Evolutionary conservation across 495 filamentous ascomycete genomes (phyloP).

Genomic region (Aspergillus taichungensis): DNA sequence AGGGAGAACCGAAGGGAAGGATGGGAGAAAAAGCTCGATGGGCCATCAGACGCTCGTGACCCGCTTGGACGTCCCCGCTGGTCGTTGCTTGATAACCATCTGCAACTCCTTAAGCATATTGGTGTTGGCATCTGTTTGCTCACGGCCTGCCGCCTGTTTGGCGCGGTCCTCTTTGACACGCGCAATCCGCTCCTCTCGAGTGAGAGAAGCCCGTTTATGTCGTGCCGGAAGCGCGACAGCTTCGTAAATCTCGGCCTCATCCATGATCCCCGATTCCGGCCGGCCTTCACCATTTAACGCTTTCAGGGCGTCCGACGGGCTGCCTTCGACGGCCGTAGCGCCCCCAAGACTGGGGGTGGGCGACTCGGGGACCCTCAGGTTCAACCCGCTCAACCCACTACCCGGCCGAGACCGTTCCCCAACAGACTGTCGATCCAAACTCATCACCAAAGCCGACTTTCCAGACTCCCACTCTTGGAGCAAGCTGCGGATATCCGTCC

Average conservation of each 20-base stretch:
- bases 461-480: slow-evolving; percentile 90
- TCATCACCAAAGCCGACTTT: slow-evolving; percentile 62
- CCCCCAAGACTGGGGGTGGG: slow-evolving; percentile 76
- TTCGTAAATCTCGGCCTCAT: slow-evolving; percentile 83
- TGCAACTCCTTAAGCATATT: slow-evolving; percentile 89
- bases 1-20: slow-evolving; percentile 2
- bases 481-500: slow-evolving; percentile 70
- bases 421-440: slow-evolving; percentile 47
- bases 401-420: slow-evolving; percentile 60
- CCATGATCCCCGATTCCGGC: slow-evolving; percentile 23
- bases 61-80: slow-evolving; percentile 33
- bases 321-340: slow-evolving; percentile 76
- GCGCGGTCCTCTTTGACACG: slow-evolving; percentile 85
- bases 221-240: slow-evolving; percentile 65
- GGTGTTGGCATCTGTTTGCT: slow-evolving; percentile 68
- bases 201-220: slow-evolving; percentile 60
- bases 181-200: slow-evolving; percentile 77
- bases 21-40: background rate
- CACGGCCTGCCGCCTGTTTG: slow-evolving; percentile 54
- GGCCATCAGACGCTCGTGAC: slow-evolving; percentile 39
- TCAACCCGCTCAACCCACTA: slow-evolving; percentile 28
- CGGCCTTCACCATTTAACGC: slow-evolving; percentile 58
- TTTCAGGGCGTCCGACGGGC: slow-evolving; percentile 64
- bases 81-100: slow-evolving; percentile 74
- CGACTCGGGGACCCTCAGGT: slow-evolving; percentile 61